Percentiles rank a stretch among this genome's conserved stretches.
Conservation (phyloP, 2,329 filamentous ascomycete species). For the Gaeumannomyces sp. region DNA sequence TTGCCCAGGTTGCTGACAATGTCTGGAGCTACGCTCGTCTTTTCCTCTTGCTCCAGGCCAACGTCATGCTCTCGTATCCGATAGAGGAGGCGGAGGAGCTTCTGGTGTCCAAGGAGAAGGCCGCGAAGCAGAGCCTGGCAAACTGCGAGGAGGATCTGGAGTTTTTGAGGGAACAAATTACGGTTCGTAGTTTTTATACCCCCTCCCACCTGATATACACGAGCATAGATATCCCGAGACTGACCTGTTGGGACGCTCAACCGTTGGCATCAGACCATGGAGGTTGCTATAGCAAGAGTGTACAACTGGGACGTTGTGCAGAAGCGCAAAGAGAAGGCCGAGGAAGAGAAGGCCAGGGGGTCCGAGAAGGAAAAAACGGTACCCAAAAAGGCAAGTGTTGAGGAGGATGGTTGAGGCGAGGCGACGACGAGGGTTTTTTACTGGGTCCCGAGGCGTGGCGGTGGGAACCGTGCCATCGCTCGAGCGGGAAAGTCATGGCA, state of each 20-base stretch:
- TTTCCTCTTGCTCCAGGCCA: slow-evolving; percentile 51
- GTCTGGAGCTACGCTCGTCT: too few relatives aligned
- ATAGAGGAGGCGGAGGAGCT: slow-evolving; percentile 79
- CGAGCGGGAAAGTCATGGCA: neutral
- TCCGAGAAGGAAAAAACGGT: slow-evolving; percentile 19
- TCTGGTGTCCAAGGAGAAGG: slow-evolving; percentile 67
- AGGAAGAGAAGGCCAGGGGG: slow-evolving; percentile 44
- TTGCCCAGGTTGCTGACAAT: neutral
- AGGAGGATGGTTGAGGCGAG: slow-evolving; percentile 4
- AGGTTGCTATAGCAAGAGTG: slow-evolving; percentile 92
- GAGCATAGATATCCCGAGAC: neutral
- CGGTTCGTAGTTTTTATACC: slow-evolving; percentile 46
- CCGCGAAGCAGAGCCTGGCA: slow-evolving; percentile 71
- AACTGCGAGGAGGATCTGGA: slow-evolving; percentile 96
- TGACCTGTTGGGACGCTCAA: neutral
- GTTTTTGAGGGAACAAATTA: slow-evolving; percentile 93
- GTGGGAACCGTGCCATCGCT: neutral
- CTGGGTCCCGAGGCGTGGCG: neutral
- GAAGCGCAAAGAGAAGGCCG: slow-evolving; percentile 81
- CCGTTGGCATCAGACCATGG: slow-evolving; percentile 66
- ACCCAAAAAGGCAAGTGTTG: slow-evolving; percentile 4
- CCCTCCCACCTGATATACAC: neutral
- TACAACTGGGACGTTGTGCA: slow-evolving; percentile 99
- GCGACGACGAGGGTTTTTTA: neutral
- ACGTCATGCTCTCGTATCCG: slow-evolving; percentile 95